A percentile compares a stretch with the other conserved stretches of the same genome.
Conservation (phyloP, 2,329 filamentous ascomycete genomes). For the Hypoxylon sp. region DNA sequence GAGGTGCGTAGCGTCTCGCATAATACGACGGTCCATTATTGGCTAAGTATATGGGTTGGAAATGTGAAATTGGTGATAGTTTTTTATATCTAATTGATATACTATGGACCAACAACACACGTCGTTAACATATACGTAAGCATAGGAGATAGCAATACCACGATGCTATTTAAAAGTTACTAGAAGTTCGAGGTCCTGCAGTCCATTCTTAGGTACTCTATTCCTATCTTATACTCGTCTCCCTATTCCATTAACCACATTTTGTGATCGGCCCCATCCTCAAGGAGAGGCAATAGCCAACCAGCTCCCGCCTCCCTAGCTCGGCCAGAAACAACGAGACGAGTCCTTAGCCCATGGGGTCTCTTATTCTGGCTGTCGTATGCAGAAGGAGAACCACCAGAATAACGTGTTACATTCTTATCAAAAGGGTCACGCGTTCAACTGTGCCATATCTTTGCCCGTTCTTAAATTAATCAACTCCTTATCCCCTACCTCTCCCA, state of each 20-base stretch:
- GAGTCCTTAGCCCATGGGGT: no score
- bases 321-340: no score
- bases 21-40: no score
- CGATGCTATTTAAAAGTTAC: background rate
- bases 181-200: background rate
- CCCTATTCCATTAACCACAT: background rate
- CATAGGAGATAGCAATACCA: background rate
- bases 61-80: no score
- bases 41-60: no score
- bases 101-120: background rate
- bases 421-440: no score
- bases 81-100: background rate
- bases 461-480: background rate
- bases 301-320: no score
- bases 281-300: background rate
- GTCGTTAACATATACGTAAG: background rate
- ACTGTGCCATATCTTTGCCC: no score
- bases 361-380: no score
- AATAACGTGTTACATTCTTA: no score
- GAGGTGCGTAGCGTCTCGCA: no score
- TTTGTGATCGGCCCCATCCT: background rate
- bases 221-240: background rate
- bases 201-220: background rate
- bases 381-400: no score
- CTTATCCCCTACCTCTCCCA: conserved; percentile 26